These are phyloP conservation scores for Dionaea muscipula DNA, from an alignment of 179 eudicot genomes.

Conservation along the genomic window DNA sequence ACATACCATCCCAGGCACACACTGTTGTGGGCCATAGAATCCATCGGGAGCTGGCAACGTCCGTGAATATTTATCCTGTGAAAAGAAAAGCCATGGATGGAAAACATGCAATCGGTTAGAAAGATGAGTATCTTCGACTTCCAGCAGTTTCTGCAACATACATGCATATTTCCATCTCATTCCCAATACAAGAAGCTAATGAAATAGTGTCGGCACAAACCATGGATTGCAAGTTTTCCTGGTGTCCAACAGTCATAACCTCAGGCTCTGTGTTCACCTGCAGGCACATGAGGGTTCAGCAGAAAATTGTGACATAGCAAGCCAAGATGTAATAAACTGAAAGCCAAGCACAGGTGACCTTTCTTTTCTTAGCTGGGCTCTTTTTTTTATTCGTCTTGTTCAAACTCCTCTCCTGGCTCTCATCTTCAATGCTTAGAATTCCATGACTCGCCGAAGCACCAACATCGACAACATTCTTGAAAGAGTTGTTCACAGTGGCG, in stretches of 20 bases:
- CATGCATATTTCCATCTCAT: too few species aligned
- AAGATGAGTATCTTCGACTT: background rate
- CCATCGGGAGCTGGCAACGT: slow-evolving; percentile 36
- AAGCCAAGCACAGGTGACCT: slow-evolving; percentile 34
- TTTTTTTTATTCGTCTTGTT: slow-evolving; percentile 63
- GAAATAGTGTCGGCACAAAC: slow-evolving; percentile 27
- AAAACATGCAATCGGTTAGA: background rate
- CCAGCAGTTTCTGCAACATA: too few species aligned
- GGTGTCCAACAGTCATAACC: slow-evolving; percentile 36
- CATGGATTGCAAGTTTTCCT: slow-evolving; percentile 58
- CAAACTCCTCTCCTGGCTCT: slow-evolving; percentile 41
- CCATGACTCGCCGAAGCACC: slow-evolving; percentile 38
- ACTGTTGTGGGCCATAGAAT: slow-evolving; percentile 68
- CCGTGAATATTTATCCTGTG: slow-evolving; percentile 19
- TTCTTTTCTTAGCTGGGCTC: slow-evolving; percentile 62
- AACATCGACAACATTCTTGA: slow-evolving; percentile 37
- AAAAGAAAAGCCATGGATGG: background rate
- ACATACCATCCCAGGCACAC: slow-evolving; percentile 72
- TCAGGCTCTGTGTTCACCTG: slow-evolving; percentile 59
- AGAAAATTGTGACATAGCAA: slow-evolving; percentile 3
- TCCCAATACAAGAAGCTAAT: background rate
- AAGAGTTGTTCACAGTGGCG: slow-evolving; percentile 41
- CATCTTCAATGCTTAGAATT: slow-evolving; percentile 57
- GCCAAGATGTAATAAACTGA: slow-evolving; percentile 7
- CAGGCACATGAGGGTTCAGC: slow-evolving; percentile 2